Conservation (phyloP, 495 filamentous ascomycete species). For the Alectoria sarmentosa region DNA sequence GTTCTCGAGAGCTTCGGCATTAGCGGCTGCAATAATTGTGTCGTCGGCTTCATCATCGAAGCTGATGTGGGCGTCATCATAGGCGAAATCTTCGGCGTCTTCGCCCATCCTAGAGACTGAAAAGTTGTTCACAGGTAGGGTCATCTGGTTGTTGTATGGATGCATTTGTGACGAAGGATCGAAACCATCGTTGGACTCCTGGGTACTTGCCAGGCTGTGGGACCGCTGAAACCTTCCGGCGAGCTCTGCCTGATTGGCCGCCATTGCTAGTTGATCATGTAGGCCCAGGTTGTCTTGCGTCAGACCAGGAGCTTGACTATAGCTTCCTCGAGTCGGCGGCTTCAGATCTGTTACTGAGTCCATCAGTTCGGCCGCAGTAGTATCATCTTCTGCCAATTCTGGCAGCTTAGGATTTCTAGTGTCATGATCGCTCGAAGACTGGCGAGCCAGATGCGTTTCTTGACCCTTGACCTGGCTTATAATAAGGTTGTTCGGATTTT, state of each 20-base stretch:
- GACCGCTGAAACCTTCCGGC: constrained; percentile 60
- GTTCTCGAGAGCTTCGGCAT: constrained; percentile 85
- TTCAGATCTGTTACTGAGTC: constrained; percentile 21
- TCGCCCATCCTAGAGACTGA: constrained; percentile 25
- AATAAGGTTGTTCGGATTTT: background rate
- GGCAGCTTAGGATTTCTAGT: constrained; percentile 9
- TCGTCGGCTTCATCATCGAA: constrained; percentile 62
- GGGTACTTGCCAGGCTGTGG: constrained; percentile 34
- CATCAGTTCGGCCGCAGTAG: constrained; percentile 21
- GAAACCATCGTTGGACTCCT: constrained; percentile 26
- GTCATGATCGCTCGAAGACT: constrained; percentile 18
- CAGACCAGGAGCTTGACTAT: constrained; percentile 26
- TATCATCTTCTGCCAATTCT: constrained; percentile 13
- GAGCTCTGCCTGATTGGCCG: constrained; percentile 63
- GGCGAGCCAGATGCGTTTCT: constrained; percentile 3
- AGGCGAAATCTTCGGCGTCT: constrained; percentile 37
- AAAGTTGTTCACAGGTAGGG: constrained; percentile 36
- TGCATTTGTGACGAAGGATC: constrained; percentile 45
- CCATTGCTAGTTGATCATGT: constrained; percentile 73
- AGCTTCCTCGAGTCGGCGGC: constrained; percentile 25
- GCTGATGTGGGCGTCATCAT: constrained; percentile 38
- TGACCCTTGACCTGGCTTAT: background rate
- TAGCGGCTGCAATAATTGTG: constrained; percentile 86
- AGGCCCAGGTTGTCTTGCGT: constrained; percentile 57
- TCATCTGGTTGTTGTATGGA: constrained; percentile 42